Percentiles rank a stretch among this genome's conserved stretches.
phyloP scores from a whole-genome alignment of 495 filamentous ascomycete species.

The Parachaetomium inaequale region DNA sequence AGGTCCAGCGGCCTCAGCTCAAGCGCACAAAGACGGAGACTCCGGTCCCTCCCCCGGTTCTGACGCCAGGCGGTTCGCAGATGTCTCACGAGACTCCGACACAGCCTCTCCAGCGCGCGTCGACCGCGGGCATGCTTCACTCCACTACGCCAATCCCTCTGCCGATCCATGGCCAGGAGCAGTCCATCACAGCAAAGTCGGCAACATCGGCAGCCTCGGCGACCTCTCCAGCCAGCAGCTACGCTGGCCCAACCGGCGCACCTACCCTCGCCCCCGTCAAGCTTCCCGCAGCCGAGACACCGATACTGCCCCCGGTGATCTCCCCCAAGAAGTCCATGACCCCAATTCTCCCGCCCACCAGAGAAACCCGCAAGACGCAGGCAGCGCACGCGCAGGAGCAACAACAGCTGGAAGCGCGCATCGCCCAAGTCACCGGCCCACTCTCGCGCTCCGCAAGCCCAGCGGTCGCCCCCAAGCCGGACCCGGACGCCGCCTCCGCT shows the following conservation, averaged over 20 bases:
- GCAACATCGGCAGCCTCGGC: constrained; percentile 25
- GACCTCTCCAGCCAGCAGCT: constrained; percentile 30
- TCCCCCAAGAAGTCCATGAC: constrained; percentile 51
- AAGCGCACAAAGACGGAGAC: constrained; percentile 60
- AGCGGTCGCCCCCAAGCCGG: constrained; percentile 31
- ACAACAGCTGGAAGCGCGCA: constrained; percentile 18
- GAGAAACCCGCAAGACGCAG: constrained; percentile 38
- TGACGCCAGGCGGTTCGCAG: constrained; percentile 27
- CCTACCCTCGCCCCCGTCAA: constrained; percentile 24
- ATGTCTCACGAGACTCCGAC: constrained; percentile 41
- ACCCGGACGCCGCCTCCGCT: constrained; percentile 24
- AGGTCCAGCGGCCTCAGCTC: constrained; percentile 32
- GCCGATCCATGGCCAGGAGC: constrained; percentile 31
- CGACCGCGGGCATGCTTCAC: constrained; percentile 22
- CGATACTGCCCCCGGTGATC: constrained; percentile 30
- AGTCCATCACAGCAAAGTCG: constrained; percentile 31
- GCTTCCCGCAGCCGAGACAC: constrained; percentile 31
- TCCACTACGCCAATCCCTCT: constrained; percentile 40
- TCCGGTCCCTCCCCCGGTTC: constrained; percentile 47
- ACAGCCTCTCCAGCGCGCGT: constrained; percentile 27
- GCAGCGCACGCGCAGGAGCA: constrained; percentile 30
- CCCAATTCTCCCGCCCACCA: constrained; percentile 49
- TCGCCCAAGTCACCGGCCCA: constrained; percentile 30
- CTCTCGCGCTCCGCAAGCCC: constrained; percentile 33
- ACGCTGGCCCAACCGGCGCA: constrained; percentile 19